phyloP scores from a whole-genome alignment of 2,329 filamentous ascomycete genomes.

The Clonostachys solani region DNA sequence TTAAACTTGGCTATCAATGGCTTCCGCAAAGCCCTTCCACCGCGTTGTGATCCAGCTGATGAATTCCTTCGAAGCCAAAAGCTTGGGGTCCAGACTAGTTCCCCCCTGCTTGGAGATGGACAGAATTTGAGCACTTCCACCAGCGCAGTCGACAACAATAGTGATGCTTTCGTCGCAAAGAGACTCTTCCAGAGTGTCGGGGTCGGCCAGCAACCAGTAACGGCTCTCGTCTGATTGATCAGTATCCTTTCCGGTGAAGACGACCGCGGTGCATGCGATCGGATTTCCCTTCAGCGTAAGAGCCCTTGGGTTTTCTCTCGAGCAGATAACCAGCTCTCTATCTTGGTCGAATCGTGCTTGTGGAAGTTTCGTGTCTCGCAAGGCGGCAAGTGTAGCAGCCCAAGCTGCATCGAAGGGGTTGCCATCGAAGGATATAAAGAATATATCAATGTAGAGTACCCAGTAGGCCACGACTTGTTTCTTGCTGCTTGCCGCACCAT shows the following conservation, averaged over 20 bases:
- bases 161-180: conserved; percentile 81
- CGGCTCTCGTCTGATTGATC: conserved; percentile 37
- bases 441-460: conserved; percentile 91
- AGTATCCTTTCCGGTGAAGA: conserved; percentile 66
- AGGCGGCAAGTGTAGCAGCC: conserved; percentile 76
- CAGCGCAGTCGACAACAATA: conserved; percentile 65
- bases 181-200: conserved; percentile 84
- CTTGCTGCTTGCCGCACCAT: conserved; percentile 24
- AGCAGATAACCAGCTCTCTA: conserved; percentile 74
- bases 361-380: conserved; percentile 74
- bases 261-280: conserved; percentile 70
- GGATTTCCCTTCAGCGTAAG: conserved; percentile 65
- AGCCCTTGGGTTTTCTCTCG: conserved; percentile 45
- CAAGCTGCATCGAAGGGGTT: conserved; percentile 91
- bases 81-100: conserved; percentile 58
- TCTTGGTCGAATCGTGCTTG: conserved; percentile 81
- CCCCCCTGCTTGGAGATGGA: conserved; percentile 84
- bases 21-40: conserved; percentile 27
- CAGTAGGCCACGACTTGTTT: conserved; percentile 77
- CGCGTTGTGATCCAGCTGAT: conserved; percentile 23
- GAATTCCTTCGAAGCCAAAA: conserved; percentile 61
- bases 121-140: conserved; percentile 54
- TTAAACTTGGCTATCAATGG: conserved; percentile 19
- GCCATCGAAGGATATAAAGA: conserved; percentile 89
- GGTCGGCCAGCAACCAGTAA: conserved; percentile 80